Percentiles rank a stretch among this genome's conserved stretches.
Evolutionary conservation across 371 early-diverging fungal genomes (phyloP).

Genomic region (Lichtheimia corymbifera): DNA sequence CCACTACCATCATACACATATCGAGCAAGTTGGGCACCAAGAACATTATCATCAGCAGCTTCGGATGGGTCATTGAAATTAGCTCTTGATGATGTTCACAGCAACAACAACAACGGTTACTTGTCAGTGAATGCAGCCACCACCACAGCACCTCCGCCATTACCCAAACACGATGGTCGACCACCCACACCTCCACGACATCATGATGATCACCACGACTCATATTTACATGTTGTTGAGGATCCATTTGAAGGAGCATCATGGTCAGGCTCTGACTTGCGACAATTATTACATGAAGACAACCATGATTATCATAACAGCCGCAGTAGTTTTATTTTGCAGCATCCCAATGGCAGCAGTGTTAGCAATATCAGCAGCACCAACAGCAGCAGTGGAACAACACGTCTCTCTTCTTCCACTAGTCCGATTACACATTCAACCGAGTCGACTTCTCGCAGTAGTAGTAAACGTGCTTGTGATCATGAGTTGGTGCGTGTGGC

Average conservation of each 20-base stretch:
- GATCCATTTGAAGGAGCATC: too few relatives aligned
- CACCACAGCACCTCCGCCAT: too few relatives aligned
- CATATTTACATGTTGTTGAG: too few relatives aligned
- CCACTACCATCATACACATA: background rate
- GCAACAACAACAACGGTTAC: too few relatives aligned
- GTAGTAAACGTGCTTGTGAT: background rate
- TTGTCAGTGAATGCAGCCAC: too few relatives aligned
- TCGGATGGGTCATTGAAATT: too few relatives aligned
- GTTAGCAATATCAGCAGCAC: background rate
- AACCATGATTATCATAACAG: background rate
- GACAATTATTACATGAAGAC: too few relatives aligned
- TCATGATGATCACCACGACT: too few relatives aligned
- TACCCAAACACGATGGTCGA: too few relatives aligned
- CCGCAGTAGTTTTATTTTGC: background rate
- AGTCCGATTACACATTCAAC: background rate
- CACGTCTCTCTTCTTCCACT: background rate
- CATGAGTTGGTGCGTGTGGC: background rate
- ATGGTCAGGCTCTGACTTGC: too few relatives aligned
- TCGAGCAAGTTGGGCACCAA: conserved; percentile 1
- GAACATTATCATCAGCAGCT: background rate
- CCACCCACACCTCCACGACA: too few relatives aligned
- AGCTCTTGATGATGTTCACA: too few relatives aligned
- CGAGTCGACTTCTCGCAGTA: background rate
- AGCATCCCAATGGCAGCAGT: background rate
- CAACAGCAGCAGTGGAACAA: background rate